Base-by-base conservation (phyloP, 225 moss, liverwort and hornwort genomes). In the Marchantia polymorpha region DNA sequence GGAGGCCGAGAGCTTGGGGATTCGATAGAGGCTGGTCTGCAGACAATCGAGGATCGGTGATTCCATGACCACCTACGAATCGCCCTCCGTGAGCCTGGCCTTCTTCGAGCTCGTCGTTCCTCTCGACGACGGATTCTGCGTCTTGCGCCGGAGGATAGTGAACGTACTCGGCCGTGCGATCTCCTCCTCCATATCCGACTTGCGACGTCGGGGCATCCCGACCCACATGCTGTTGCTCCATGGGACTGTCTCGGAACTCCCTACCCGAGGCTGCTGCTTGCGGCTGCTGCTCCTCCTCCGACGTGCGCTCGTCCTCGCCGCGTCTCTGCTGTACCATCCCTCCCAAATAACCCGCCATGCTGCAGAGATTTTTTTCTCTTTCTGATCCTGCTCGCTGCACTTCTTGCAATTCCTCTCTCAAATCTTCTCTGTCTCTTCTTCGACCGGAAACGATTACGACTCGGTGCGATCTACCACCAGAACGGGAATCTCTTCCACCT, bases 141-240 rank as follows among this genome's bases (percentile, higher is more conserved):
- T 20, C 46, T 13, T 0, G 0, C 10, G 25, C 10, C 13, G 49
- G 22, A 9, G 7, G 51, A 0, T 60, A 7, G 17, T 19, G n/a
- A 52, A 39, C 76, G 9, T 20, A n/a, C n/a, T 63, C 77, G 3
- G 47, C 0, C 0, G n/a, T 27, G 8, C 61, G 63, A 50, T 77
- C 0, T 25, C 77, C 63, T n/a, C 77, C 77, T 12, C 77, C 77
- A 14, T 77, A 77, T 2, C 77, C 77, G 12, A 77, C 77, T n/a
- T 77, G 77, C 15, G 77, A 77, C 12, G 77, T 13, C n/a, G 77
- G 77, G 4, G 77, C 39, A 14, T 77, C 77, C 19, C 64, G 77
- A n/a, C 61, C 48, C 4, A 31, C 50, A 22, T 64, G 77, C 52
- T 23, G 20, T 8, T 10, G 3, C 46, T 71, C 71, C 20, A 71